A percentile compares a stretch with the other conserved stretches of the same genome.
phyloP scores from a whole-genome alignment of 495 filamentous ascomycete genomes.

The Penicillium turbatum region DNA sequence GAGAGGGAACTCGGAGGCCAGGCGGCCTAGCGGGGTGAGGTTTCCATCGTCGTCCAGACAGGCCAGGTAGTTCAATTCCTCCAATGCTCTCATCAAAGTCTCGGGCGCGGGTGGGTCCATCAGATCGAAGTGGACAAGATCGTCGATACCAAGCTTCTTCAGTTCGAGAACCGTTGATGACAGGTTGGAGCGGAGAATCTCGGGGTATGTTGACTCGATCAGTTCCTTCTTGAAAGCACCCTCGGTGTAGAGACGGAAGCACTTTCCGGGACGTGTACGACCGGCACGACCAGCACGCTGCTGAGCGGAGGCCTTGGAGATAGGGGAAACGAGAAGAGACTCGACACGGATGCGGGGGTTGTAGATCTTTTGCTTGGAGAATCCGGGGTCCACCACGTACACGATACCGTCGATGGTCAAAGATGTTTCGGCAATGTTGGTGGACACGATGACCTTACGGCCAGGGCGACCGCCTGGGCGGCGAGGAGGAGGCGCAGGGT shows the following conservation, averaged over 20 bases:
- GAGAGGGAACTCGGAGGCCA: conserved; percentile 93
- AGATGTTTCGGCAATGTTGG: conserved; percentile 96
- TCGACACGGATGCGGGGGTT: conserved; percentile 95
- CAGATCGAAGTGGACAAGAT: conserved; percentile 95
- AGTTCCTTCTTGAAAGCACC: conserved; percentile 96
- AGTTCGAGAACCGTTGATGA: conserved; percentile 91
- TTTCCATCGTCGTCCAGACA: conserved; percentile 96
- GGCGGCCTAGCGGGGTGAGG: conserved; percentile 74
- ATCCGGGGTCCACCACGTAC: conserved; percentile 97
- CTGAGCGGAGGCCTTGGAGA: conserved; percentile 97
- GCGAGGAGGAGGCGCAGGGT: conserved; percentile 70
- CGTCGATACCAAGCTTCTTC: conserved; percentile 94
- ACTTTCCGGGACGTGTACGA: conserved; percentile 96
- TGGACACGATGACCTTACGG: conserved; percentile 91
- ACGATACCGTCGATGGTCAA: conserved; percentile 99
- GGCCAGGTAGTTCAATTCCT: conserved; percentile 95
- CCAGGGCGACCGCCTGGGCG: conserved; percentile 77
- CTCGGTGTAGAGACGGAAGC: conserved; percentile 96
- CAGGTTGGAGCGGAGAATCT: conserved; percentile 91
- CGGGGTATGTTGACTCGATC: conserved; percentile 93
- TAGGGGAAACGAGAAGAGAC: conserved; percentile 90
- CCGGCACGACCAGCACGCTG: conserved; percentile 97
- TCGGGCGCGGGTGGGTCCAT: conserved; percentile 99
- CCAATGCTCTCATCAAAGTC: conserved; percentile 96
- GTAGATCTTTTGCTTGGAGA: conserved; percentile 99